phyloP scores from a whole-genome alignment of 306 rosid genomes.

The Sicyos baderoa region DNA sequence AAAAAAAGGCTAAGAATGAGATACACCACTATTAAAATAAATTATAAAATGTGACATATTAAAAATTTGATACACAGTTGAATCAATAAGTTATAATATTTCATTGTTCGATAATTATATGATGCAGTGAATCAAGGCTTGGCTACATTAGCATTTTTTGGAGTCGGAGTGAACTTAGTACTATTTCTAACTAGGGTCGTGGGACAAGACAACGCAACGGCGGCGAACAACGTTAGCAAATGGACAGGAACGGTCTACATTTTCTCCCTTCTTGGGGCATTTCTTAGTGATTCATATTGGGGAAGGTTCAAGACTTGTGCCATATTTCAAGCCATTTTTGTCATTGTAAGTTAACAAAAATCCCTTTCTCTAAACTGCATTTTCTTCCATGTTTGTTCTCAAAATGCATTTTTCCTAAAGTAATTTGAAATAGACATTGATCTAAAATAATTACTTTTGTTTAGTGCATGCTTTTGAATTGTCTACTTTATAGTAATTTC shows the following conservation, averaged over 20 bases:
- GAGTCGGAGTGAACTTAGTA: constrained; percentile 73
- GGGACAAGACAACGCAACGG: constrained; percentile 70
- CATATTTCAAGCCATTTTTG: constrained; percentile 54
- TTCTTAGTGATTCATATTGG: constrained; percentile 74
- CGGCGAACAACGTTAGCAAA: constrained; percentile 73
- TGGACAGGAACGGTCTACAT: constrained; percentile 79
- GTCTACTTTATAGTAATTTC: neutral
- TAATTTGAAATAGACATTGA: neutral
- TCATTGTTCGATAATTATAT: too few relatives aligned
- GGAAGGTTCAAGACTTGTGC: constrained; percentile 71
- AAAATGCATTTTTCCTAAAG: neutral
- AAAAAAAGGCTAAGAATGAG: too few relatives aligned
- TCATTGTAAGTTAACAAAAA: constrained; percentile 37
- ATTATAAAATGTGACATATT: too few relatives aligned
- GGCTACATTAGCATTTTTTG: constrained; percentile 76
- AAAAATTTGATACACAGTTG: too few relatives aligned
- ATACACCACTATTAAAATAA: too few relatives aligned
- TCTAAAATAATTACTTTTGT: neutral
- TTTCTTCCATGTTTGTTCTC: neutral
- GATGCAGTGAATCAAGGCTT: constrained; percentile 68
- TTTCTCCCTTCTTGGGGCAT: constrained; percentile 75
- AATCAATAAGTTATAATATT: too few relatives aligned
- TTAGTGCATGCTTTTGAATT: neutral
- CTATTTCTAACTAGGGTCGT: constrained; percentile 55
- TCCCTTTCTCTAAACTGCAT: neutral